Percentiles rank a stretch among this genome's conserved stretches.
These are phyloP conservation scores for Myriosclerotinia curreyana DNA, from an alignment of 2,329 filamentous ascomycete genomes.

Conservation along the genomic window DNA sequence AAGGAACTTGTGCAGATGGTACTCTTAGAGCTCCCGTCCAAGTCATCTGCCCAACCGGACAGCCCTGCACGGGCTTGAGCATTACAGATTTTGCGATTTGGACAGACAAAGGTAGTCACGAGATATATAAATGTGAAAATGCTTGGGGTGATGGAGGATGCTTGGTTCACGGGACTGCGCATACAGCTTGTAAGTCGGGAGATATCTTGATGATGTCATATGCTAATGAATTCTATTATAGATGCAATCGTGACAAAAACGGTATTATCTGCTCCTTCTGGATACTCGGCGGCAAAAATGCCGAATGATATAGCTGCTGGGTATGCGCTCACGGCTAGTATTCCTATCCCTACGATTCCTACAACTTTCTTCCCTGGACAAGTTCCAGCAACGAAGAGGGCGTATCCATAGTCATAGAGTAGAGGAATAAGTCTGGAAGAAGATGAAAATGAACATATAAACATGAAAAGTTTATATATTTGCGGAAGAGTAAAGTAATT, in stretches of 20 bases:
- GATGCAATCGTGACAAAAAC: slow-evolving; percentile 18
- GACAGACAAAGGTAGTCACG: slow-evolving; percentile 33
- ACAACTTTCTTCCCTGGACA: slow-evolving; percentile 25
- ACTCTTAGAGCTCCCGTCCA: slow-evolving; percentile 37
- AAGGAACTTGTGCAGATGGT: slow-evolving; percentile 44
- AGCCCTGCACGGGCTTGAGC: slow-evolving; percentile 38
- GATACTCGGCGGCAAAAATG: slow-evolving; percentile 25
- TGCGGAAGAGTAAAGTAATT: background rate
- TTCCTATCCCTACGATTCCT: slow-evolving; percentile 25
- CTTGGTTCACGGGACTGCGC: slow-evolving; percentile 15
- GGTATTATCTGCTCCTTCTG: slow-evolving; percentile 18
- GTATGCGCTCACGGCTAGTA: slow-evolving; percentile 20
- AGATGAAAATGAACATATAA: background rate
- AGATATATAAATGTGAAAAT: slow-evolving; percentile 20
- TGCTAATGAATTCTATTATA: slow-evolving; percentile 9
- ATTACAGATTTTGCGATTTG: slow-evolving; percentile 41
- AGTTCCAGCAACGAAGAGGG: slow-evolving; percentile 24
- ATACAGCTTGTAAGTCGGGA: slow-evolving; percentile 16
- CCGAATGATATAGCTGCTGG: slow-evolving; percentile 20
- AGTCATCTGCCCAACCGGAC: slow-evolving; percentile 36
- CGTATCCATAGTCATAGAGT: slow-evolving; percentile 10
- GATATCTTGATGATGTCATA: background rate
- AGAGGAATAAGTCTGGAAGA: background rate
- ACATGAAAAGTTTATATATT: background rate
- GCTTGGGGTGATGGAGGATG: slow-evolving; percentile 21